Conservation (phyloP, 805 yeast species). For the Yamadazyma insecticola region DNA sequence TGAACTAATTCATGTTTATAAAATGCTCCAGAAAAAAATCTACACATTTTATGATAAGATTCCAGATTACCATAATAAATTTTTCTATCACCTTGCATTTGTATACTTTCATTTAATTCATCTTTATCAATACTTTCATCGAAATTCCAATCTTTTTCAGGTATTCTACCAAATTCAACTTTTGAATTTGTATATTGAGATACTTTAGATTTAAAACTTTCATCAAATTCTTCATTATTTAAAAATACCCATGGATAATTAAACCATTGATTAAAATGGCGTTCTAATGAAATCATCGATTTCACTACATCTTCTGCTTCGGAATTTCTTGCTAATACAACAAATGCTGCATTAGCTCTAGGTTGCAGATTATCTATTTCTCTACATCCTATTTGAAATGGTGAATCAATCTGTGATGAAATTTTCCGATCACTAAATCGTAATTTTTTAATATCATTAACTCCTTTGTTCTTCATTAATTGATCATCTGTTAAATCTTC, state of each 20-base stretch:
- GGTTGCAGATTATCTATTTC: constrained; percentile 36
- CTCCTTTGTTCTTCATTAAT: constrained; percentile 1
- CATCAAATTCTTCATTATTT: constrained; percentile 72
- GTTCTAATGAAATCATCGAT: constrained; percentile 71
- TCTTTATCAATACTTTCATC: constrained; percentile 32
- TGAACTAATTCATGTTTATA: constrained; percentile 71
- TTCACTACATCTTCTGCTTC: constrained; percentile 74
- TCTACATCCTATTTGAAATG: constrained; percentile 54
- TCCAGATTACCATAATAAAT: constrained; percentile 80
- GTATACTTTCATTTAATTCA: constrained; percentile 52
- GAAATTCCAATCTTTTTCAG: constrained; percentile 65
- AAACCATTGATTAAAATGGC: constrained; percentile 91
- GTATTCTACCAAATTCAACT: constrained; percentile 70
- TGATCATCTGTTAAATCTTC: constrained; percentile 3
- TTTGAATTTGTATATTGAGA: constrained; percentile 49
- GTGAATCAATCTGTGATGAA: constrained; percentile 23
- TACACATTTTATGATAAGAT: constrained; percentile 91
- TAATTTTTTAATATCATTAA: constrained; percentile 2
- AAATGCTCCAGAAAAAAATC: constrained; percentile 84
- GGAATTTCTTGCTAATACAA: constrained; percentile 75
- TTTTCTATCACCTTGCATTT: constrained; percentile 75
- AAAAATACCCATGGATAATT: constrained; percentile 89
- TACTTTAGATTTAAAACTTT: constrained; percentile 56
- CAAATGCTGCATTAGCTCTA: constrained; percentile 78
- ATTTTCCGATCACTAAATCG: constrained; percentile 9